phyloP scores from a whole-genome alignment of 768 basidiomycete genomes.

The Cantharellus anzutake region DNA sequence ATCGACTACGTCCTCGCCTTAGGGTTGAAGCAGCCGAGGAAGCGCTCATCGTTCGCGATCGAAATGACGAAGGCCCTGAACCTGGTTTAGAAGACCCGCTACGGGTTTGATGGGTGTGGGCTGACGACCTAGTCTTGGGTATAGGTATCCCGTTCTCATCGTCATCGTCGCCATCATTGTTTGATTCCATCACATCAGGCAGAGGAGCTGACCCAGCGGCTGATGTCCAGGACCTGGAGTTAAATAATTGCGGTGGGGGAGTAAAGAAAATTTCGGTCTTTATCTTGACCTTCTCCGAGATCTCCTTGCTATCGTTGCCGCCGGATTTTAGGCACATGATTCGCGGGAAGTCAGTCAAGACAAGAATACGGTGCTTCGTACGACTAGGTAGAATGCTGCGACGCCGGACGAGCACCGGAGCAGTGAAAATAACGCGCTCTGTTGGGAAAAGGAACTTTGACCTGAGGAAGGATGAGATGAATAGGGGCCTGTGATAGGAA shows the following conservation, averaged over 20 bases:
- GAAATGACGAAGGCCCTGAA: neutral
- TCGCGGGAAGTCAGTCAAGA: constrained; percentile 6
- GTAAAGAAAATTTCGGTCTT: neutral
- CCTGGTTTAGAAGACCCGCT: neutral
- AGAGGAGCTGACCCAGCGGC: neutral
- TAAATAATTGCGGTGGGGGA: neutral
- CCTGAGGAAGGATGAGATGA: no score
- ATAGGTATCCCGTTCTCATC: neutral
- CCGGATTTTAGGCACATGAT: constrained; percentile 4
- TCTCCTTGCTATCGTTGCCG: neutral
- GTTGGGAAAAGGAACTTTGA: constrained; percentile 1
- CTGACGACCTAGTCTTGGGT: neutral
- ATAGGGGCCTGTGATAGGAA: no score
- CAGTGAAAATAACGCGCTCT: constrained; percentile 5
- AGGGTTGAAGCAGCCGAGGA: neutral
- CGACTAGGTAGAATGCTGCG: constrained; percentile 3
- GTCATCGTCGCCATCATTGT: neutral
- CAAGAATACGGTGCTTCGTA: constrained; percentile 4
- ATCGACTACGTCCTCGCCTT: neutral
- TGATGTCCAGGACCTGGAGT: neutral
- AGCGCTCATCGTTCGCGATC: neutral
- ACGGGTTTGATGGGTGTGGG: neutral
- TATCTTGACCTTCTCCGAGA: neutral
- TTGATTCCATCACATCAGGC: neutral
- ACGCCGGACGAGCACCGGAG: constrained; percentile 1